Percentiles rank a stretch among this genome's conserved stretches.
These are phyloP conservation scores for Diaporthe aspalathi DNA, from an alignment of 2,329 filamentous ascomycete species.

Conservation along the genomic window DNA sequence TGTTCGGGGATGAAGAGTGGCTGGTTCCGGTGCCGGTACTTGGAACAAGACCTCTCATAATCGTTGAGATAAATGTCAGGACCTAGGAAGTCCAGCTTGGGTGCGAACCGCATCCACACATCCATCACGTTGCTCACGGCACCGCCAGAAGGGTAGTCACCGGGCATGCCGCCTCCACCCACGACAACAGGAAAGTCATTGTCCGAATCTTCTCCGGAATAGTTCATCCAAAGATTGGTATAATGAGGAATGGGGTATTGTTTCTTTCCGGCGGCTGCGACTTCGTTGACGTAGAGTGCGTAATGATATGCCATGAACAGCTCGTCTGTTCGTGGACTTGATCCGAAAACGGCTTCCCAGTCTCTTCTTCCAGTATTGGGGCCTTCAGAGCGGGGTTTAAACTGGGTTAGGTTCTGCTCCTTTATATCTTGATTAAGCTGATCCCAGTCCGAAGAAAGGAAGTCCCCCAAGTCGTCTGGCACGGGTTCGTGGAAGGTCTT, in stretches of 20 bases:
- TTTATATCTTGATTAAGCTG: constrained; percentile 6
- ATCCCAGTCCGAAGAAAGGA: constrained; percentile 11
- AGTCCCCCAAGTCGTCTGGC: not conserved
- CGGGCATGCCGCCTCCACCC: constrained; percentile 50
- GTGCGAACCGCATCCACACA: constrained; percentile 57
- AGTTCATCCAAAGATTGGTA: constrained; percentile 53
- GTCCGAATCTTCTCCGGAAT: constrained; percentile 46
- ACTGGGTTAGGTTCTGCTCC: constrained; percentile 14
- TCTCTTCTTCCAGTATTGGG: not conserved
- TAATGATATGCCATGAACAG: constrained; percentile 53
- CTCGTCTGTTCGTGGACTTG: constrained; percentile 47
- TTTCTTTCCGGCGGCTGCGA: constrained; percentile 50
- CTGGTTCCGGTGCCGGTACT: constrained; percentile 57
- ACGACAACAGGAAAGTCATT: constrained; percentile 49
- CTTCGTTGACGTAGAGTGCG: constrained; percentile 48
- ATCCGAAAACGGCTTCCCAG: constrained; percentile 45
- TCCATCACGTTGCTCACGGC: constrained; percentile 55
- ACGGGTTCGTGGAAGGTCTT: not conserved
- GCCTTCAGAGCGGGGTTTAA: not conserved
- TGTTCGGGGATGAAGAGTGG: constrained; percentile 65
- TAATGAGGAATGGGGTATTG: constrained; percentile 50
- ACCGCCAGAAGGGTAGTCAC: constrained; percentile 59
- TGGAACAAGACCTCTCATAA: constrained; percentile 56
- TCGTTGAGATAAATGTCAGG: constrained; percentile 1
- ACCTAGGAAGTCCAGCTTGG: constrained; percentile 50